phyloP scores from a whole-genome alignment of 192 early-diverging fungal species.

The Spizellomyces punctatus region DNA sequence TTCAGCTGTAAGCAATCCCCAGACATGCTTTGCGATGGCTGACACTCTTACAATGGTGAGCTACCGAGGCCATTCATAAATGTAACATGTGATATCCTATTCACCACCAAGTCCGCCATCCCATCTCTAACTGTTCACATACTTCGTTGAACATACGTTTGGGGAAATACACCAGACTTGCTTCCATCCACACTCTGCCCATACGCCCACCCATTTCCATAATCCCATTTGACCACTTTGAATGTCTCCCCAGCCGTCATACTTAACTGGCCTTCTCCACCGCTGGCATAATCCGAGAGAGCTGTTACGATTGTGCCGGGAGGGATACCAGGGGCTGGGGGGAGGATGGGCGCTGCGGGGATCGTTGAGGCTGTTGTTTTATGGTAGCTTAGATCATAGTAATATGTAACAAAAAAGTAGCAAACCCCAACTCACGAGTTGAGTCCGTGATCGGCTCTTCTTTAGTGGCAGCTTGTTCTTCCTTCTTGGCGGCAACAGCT shows the following conservation, averaged over 20 bases:
- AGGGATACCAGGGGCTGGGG: constrained; percentile 22
- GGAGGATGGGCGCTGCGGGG: constrained; percentile 26
- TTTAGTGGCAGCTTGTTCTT: neutral
- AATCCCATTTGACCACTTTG: constrained; percentile 28
- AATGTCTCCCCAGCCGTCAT: constrained; percentile 19
- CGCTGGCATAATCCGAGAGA: constrained; percentile 13
- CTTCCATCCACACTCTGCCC: constrained; percentile 14
- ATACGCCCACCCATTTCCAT: constrained; percentile 35
- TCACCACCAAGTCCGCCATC: too few relatives aligned
- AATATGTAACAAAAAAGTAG: too few relatives aligned
- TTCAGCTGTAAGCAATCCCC: too few relatives aligned
- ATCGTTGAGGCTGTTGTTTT: neutral
- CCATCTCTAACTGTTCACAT: neutral
- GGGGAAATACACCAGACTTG: constrained; percentile 26
- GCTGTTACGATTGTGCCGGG: constrained; percentile 23
- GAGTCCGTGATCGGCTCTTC: neutral
- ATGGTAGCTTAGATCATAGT: too few relatives aligned
- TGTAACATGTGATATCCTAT: too few relatives aligned
- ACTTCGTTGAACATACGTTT: constrained; percentile 24
- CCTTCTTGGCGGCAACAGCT: neutral
- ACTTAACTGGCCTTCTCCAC: constrained; percentile 14
- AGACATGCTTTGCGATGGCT: too few relatives aligned
- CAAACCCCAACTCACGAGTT: too few relatives aligned
- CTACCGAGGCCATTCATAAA: too few relatives aligned
- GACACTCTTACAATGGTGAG: too few relatives aligned